Base-by-base conservation (phyloP, 169 alveolate genomes). In the Cyclospora cayetanensis region DNA sequence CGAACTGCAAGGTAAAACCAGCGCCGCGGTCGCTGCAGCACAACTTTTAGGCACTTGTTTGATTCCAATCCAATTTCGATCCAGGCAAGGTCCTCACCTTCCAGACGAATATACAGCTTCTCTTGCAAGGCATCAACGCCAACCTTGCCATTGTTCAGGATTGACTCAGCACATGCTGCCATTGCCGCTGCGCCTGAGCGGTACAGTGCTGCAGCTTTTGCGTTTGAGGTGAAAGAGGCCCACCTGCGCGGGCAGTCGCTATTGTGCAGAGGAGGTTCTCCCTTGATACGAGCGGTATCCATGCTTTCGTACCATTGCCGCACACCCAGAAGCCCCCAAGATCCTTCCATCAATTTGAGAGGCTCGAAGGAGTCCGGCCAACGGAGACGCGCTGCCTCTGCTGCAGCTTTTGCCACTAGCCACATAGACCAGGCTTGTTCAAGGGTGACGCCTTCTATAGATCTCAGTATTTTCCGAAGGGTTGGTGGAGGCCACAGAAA, bases 1-100 rank as follows among this genome's bases (percentile, higher is more conserved):
- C 86, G 86, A 37, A 66, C 15, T 9, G 11, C n/a, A 41, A 76
- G 42, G 42, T 76, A 76, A 42, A 41, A 76, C 39, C 68, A 35
- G 7, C 86, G 65, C 27, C 63, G 86, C 27, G 86, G 86, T 9
- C 42, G 37, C n/a, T 76, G 86, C 31, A 76, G 86, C 86, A 76
- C 86, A n/a, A 76, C 63, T 29, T 76, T 76, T 27, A 52, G n/a
- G 29, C 63, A n/a, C 42, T 22, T 22, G 1, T 43, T 39, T n/a
- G 27, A 35, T 27, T 76, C 37, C 27, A 76, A 43, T 27, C 43
- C 86, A 20, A 76, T 52, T 41, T 76, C 86, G 4, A 76, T 37
- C 86, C 86, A 76, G 2, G 86, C 86, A 7, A 76, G 68, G 42
- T 76, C 86, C n/a, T 76, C 46, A 2, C 41, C 68, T n/a, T 41